These are phyloP conservation scores for Myriosclerotinia curreyana DNA, from an alignment of 2,329 filamentous ascomycete species.

Conservation along the genomic window DNA sequence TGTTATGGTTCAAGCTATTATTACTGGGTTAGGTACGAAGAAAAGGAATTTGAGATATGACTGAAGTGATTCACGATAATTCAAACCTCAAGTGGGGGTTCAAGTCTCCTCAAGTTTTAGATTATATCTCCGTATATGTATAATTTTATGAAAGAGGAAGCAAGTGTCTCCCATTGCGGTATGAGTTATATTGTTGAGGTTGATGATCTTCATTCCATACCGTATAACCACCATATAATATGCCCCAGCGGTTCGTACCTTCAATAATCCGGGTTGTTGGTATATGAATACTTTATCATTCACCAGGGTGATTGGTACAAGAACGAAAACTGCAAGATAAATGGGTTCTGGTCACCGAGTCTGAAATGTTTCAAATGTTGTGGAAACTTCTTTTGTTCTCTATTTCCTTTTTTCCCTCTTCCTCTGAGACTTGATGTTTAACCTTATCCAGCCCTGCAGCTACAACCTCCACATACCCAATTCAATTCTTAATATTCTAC, in stretches of 20 bases:
- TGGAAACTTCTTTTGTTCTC: constrained; percentile 16
- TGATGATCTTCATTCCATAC: constrained; percentile 2
- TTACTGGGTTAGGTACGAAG: constrained; percentile 9
- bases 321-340: constrained; percentile 21
- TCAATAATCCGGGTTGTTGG: constrained; percentile 17
- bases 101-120: neutral
- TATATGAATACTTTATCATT: constrained; percentile 21
- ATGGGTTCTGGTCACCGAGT: constrained; percentile 4
- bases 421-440: constrained; percentile 1
- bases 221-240: neutral
- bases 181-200: neutral
- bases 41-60: constrained; percentile 17
- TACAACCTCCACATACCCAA: neutral
- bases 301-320: constrained; percentile 17
- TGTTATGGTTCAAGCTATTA: neutral
- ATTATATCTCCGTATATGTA: neutral
- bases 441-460: constrained; percentile 5
- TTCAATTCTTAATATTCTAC: neutral
- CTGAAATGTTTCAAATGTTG: constrained; percentile 16
- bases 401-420: neutral
- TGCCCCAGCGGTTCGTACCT: constrained; percentile 13
- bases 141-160: neutral
- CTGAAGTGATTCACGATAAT: constrained; percentile 15
- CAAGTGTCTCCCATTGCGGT: neutral
- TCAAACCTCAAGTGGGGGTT: constrained; percentile 15